These are phyloP conservation scores for Kluyveromyces lactis DNA, from an alignment of 805 yeast genomes.

Conservation along the genomic window DNA sequence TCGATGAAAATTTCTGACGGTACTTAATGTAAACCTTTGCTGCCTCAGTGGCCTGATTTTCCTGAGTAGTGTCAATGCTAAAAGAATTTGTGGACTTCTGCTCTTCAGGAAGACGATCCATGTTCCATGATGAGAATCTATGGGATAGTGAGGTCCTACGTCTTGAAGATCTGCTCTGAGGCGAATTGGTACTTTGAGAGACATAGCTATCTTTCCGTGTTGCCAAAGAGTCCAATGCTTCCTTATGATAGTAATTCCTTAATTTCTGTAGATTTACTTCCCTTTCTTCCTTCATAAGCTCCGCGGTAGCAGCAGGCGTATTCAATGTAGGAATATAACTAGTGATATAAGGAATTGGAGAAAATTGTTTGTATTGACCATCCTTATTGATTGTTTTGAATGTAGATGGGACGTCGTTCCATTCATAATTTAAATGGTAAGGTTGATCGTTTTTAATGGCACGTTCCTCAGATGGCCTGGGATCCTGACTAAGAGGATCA, in stretches of 20 bases:
- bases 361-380: neutral
- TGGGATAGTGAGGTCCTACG: neutral
- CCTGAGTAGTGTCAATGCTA: neutral
- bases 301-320: neutral
- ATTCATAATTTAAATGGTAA: neutral
- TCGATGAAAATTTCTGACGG: conserved; percentile 1
- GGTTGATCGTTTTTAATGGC: too few species aligned
- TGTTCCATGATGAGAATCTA: neutral
- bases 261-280: neutral
- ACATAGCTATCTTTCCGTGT: neutral
- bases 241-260: neutral
- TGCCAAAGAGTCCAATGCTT: neutral
- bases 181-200: neutral
- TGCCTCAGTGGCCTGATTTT: conserved; percentile 1
- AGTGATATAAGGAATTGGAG: neutral
- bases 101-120: neutral
- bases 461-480: too few species aligned
- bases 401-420: neutral
- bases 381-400: neutral
- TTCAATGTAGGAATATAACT: conserved; percentile 2
- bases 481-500: too few species aligned
- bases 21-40: conserved; percentile 2
- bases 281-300: neutral
- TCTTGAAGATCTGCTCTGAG: neutral
- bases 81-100: neutral